Conservation (phyloP, 192 early-diverging fungal genomes). For the Coemansia sp. region DNA sequence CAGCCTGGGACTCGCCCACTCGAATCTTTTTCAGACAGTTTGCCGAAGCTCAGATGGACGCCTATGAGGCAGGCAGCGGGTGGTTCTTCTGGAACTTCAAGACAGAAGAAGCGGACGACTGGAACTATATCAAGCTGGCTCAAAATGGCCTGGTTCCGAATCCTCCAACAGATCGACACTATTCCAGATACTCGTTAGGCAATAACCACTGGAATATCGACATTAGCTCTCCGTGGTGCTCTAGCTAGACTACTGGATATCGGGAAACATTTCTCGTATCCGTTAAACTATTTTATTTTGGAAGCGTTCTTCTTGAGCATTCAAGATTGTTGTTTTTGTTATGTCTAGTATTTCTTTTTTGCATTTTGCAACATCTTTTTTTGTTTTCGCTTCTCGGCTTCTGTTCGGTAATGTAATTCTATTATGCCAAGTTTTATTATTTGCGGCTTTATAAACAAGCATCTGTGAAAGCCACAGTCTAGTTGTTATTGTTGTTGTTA, state of each 20-base stretch:
- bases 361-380: neutral
- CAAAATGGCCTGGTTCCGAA: constrained; percentile 63
- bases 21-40: constrained; percentile 60
- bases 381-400: neutral
- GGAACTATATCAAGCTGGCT: constrained; percentile 73
- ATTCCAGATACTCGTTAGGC: constrained; percentile 46
- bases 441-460: no score
- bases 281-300: no score
- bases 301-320: neutral
- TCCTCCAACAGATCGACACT: constrained; percentile 42
- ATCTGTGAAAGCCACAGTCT: no score
- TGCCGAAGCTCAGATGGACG: constrained; percentile 66
- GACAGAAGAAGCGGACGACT: constrained; percentile 67
- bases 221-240: constrained; percentile 40
- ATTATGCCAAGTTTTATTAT: neutral
- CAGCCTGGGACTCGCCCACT: constrained; percentile 51
- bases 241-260: neutral
- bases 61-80: constrained; percentile 65
- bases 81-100: constrained; percentile 83
- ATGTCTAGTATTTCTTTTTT: neutral
- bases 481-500: neutral
- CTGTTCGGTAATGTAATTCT: constrained; percentile 6
- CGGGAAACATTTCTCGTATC: no score
- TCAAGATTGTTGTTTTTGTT: constrained; percentile 2
- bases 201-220: constrained; percentile 29